Evolutionary conservation across 1,284 basidiomycete genomes (phyloP), one percentile per base, ranked within the genome.

Genomic region (Inonotus hispidus): DNA sequence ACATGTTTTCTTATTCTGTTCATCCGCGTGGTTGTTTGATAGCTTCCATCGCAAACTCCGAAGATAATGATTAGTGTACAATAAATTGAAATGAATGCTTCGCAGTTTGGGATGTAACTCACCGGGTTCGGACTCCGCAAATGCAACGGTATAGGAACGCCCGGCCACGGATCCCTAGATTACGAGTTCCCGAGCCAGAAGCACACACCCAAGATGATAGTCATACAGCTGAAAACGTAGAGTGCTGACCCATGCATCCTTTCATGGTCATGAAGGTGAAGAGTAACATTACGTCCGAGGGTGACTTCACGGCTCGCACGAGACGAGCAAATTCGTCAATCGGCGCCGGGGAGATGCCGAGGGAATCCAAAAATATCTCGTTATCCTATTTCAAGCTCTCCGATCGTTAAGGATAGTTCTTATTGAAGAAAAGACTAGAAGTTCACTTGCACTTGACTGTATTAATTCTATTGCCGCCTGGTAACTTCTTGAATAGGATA

Each of bases 281-380:
- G 27, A 35, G 27, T 19, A 37, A 32, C 8, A 19, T 16, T 35
- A 16, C 50, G 32, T 52, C n/a, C 32, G 16, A 27, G 16, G 16
- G 32, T 35, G 25, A 52, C 6, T 7, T 52, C 50, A 52, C 19
- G n/a, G n/a, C n/a, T 49, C 23, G 47, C 32, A 27, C 50, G 35
- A 2, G 50, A 52, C 7, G 50, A 35, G 29, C 16, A 27, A 35
- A 54, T 21, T 39, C 8, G 32, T 7, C 53, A 41, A 39, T 54
- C 53, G 53, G 53, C 53, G 23, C 53, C 53, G 53, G 53, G 10
- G 21, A 29, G n/a, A 21, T 19, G 39, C 53, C 37, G 53, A 54
- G 19, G 25, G 37, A 5, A 38, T 29, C 3, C 14, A 29, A 54
- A 54, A 39, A 39, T 16, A 49, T 11, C 23, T 39, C 38, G 35